Evolutionary conservation across 78 protist genomes (phyloP).

Genomic region (Thecamonas trahens): DNA sequence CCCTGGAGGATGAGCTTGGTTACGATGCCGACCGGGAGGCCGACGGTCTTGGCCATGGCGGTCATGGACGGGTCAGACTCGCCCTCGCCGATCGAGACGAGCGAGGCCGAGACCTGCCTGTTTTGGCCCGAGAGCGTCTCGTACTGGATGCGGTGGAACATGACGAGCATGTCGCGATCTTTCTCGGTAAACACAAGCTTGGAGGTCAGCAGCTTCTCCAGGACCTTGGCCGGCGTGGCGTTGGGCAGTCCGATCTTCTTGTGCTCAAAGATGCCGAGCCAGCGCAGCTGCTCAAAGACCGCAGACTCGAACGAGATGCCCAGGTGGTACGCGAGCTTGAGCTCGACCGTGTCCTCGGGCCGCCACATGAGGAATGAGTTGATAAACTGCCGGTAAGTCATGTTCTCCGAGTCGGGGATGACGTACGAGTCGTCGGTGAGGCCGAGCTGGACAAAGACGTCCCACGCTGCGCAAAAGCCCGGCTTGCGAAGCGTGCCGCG

Average conservation of each 20-base stretch:
- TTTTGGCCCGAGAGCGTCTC: slow-evolving; percentile 39
- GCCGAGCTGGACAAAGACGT: neutral
- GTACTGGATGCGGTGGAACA: slow-evolving; percentile 46
- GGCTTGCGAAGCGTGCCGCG: slow-evolving; percentile 47
- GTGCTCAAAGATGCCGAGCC: neutral
- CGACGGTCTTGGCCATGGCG: slow-evolving; percentile 63
- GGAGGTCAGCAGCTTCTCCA: neutral
- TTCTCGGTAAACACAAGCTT: neutral
- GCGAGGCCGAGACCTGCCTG: neutral
- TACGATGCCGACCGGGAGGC: slow-evolving; percentile 70
- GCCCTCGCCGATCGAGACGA: neutral
- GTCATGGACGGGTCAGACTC: slow-evolving; percentile 33
- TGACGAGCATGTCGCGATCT: slow-evolving; percentile 17
- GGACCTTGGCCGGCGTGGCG: neutral
- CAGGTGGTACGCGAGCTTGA: neutral
- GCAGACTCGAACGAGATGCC: too few relatives aligned
- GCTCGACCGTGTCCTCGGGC: neutral
- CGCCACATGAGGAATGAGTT: neutral
- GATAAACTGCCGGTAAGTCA: neutral
- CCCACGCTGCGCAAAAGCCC: neutral
- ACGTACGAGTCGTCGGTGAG: neutral
- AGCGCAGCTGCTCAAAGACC: too few relatives aligned
- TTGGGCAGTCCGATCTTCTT: neutral
- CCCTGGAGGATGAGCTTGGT: slow-evolving; percentile 58
- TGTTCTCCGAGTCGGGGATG: neutral